phyloP scores from a whole-genome alignment of 768 basidiomycete species.

The Kwoniella sp. region DNA sequence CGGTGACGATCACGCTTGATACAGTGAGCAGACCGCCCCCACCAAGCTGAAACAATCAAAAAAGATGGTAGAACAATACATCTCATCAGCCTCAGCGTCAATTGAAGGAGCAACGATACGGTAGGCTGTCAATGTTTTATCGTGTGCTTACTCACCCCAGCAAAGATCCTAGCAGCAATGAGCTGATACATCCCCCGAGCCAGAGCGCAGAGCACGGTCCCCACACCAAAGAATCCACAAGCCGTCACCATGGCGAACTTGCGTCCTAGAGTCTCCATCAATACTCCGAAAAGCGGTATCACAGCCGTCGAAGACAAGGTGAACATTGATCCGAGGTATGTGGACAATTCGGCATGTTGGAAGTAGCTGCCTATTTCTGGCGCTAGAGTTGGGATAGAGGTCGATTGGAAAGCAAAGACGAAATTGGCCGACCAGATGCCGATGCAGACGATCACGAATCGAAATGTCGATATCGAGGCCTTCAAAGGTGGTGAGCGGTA shows the following conservation, averaged over 20 bases:
- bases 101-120: too few species aligned
- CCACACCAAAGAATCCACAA: conserved; percentile 45
- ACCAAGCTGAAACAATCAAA: conserved; percentile 33
- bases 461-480: conserved; percentile 28
- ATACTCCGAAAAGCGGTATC: conserved; percentile 52
- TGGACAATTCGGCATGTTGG: conserved; percentile 51
- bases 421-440: conserved; percentile 52
- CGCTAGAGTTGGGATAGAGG: conserved; percentile 52
- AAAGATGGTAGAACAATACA: too few species aligned
- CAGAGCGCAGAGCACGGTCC: conserved; percentile 43
- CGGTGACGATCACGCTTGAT: conserved; percentile 52
- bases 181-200: conserved; percentile 36
- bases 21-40: conserved; percentile 54
- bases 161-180: conserved; percentile 44
- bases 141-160: conserved; percentile 45
- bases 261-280: conserved; percentile 51
- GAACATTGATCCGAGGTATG: conserved; percentile 51
- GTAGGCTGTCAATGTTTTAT: too few species aligned
- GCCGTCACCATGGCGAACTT: conserved; percentile 52
- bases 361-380: conserved; percentile 43
- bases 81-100: too few species aligned
- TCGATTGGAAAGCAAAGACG: conserved; percentile 53
- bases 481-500: conserved; percentile 34
- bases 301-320: conserved; percentile 50
- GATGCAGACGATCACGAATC: conserved; percentile 34